Percentiles rank a stretch among this genome's conserved stretches.
Evolutionary conservation across 2,329 filamentous ascomycete genomes (phyloP).

Genomic region (Cladosporium sp.): DNA sequence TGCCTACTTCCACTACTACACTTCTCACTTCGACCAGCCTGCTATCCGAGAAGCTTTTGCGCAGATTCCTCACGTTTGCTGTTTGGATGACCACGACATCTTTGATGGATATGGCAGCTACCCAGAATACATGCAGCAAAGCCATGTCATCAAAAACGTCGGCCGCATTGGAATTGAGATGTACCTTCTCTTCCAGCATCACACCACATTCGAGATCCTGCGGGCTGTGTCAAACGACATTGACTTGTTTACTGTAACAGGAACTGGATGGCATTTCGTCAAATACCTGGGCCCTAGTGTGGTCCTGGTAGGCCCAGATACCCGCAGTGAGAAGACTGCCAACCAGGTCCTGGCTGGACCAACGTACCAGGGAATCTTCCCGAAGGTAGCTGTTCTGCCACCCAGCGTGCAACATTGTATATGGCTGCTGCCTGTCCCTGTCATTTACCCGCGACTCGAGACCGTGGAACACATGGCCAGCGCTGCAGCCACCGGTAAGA

Average conservation of each 20-base stretch:
- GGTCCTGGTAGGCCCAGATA: constrained; percentile 84
- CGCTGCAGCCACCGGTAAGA: constrained; percentile 91
- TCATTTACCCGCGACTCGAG: constrained; percentile 87
- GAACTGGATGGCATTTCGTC: constrained; percentile 97
- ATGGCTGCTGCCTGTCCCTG: constrained; percentile 88
- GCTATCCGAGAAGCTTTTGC: constrained; percentile 92
- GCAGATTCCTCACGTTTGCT: constrained; percentile 89
- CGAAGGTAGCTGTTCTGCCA: constrained; percentile 85
- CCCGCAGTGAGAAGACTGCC: constrained; percentile 83
- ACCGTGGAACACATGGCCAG: constrained; percentile 86
- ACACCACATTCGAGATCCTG: constrained; percentile 89
- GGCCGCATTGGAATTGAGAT: constrained; percentile 92
- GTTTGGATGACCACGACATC: constrained; percentile 95
- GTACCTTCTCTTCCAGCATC: constrained; percentile 97
- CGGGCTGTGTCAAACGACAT: constrained; percentile 81
- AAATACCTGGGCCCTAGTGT: constrained; percentile 92
- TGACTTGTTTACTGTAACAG: constrained; percentile 93
- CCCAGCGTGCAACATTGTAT: constrained; percentile 94
- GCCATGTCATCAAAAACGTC: constrained; percentile 97
- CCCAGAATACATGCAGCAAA: constrained; percentile 96
- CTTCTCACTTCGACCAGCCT: constrained; percentile 95
- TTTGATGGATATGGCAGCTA: constrained; percentile 98
- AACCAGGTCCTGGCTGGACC: constrained; percentile 91
- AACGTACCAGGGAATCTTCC: constrained; percentile 95
- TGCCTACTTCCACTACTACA: constrained; percentile 98